Evolutionary conservation across 257 asterid species (phyloP), one percentile per base, ranked within the genome.

Genomic region (Nicotiana obtusifolia): DNA sequence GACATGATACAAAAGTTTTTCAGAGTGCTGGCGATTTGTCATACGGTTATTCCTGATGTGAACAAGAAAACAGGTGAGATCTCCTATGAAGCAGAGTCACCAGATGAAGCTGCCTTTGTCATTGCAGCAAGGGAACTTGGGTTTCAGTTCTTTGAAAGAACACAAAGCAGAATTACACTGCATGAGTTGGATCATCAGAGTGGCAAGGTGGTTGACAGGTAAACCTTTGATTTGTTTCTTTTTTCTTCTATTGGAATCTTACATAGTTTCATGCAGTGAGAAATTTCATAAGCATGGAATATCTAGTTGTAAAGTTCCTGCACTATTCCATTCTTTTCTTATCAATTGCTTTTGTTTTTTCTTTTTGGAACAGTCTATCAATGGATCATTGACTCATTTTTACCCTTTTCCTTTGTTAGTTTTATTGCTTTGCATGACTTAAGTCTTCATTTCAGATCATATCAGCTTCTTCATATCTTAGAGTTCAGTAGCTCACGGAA

Each of bases 81-180:
- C 82, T 80, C 91, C 9, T 95, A 94, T 75, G 99, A 94, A 89
- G 99, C 99, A 8, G 99, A 95, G 90, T 95, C 98, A 16, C 99
- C 99, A 0, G 99, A 95, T 88, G 99, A 95, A 87, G 93, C 98
- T 80, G 98, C 98, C 15, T 95, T 95, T 85, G 99, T 95, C 59
- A 88, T 94, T 86, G 94, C 99, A 80, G 97, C 99, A 41, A 90
- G 94, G 84, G 98, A 95, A 86, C 90, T 95, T 80, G 99, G 99
- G 2, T 91, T 95, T 81, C 93, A 95, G 76, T 92, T 95, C 86
- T 93, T 86, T 73, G 93, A 91, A 83, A 90, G 99, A 82, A 91
- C 97, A 24, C 99, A 95, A 86, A 91, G 90, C 56, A 92, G 87
- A 87, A 91, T 94, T 84, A 88, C 92, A 60, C 80, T 95, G 93